Evolutionary conservation across 148 eudicot species (phyloP), one percentile per base, ranked within the genome.

Genomic region (Talinum fruticosum): DNA sequence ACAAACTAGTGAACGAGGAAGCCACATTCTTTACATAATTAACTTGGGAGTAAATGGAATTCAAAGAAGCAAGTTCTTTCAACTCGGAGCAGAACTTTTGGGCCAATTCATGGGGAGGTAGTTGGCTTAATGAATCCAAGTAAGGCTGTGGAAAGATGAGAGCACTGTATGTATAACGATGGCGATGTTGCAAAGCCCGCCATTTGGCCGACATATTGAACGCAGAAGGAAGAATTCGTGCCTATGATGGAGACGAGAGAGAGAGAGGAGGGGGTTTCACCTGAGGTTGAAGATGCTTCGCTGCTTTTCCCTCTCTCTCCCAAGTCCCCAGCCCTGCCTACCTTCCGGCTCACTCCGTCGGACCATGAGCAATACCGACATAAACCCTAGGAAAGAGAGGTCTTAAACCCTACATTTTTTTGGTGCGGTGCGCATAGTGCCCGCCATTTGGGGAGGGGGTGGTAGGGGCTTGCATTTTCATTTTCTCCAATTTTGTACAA

Each of bases 121-220:
- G 79, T 57, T 78, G 86, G 36, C 78, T 73, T 21, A 96, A 28
- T 32, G 86, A 79, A 75, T 88, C 59, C 24, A 69, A 76, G 87
- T 82, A 93, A 59, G 86, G 78, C 2, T 86, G 79, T 21, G 99
- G 99, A 78, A 91, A 93, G 18, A 84, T 49, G 21, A 96, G 88
- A 49, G 97, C 92, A 75, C 83, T 88, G 89, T 93, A 96, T 10
- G 97, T 93, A 82, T 93, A 96, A 49, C 93, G 93, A 83, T 96
- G 99, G 80, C 99, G 97, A 68, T 91, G 99, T 79, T 96, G 99
- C 69, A 96, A 62, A 3, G 99, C 97, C 75, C 99, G 89, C 97
- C 99, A 96, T 82, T 91, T 96, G 0, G 97, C 96, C 18, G 99
- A 96, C 99, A 96, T 96, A 54, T 8, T 83, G n/a, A n/a, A n/a